Evolutionary conservation across 345 rosid species (phyloP).

Genomic region (Populus nigra): DNA sequence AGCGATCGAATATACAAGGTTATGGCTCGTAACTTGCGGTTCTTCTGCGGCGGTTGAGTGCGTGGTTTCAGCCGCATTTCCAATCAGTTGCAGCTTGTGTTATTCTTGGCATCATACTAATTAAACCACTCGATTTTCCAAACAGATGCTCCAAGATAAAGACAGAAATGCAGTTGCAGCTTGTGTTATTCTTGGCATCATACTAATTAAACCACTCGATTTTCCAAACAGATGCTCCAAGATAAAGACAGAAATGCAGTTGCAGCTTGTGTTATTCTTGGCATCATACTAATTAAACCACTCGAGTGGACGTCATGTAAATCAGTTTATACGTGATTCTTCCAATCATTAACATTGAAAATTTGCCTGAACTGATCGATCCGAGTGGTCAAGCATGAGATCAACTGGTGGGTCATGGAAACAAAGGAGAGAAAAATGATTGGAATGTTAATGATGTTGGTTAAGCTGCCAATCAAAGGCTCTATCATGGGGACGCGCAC

Average conservation of each 20-base stretch:
- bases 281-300: too few species aligned
- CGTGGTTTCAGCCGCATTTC: too few species aligned
- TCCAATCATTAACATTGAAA: not conserved
- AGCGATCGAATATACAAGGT: not conserved
- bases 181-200: too few species aligned
- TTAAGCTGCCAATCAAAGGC: conserved; percentile 21
- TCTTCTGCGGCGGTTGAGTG: not conserved
- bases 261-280: too few species aligned
- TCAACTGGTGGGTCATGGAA: conserved; percentile 27
- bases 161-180: too few species aligned
- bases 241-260: too few species aligned
- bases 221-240: too few species aligned
- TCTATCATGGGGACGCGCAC: conserved; percentile 35
- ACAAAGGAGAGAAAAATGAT: not conserved
- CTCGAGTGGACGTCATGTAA: not conserved
- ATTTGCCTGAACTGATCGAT: not conserved
- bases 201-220: too few species aligned
- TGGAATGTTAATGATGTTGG: conserved; percentile 1
- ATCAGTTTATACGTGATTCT: not conserved
- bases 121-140: too few species aligned
- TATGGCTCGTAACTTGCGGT: not conserved
- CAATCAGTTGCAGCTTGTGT: too few species aligned
- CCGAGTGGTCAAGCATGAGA: not conserved
- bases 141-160: too few species aligned
- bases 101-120: too few species aligned